Conservation (phyloP, 768 basidiomycete species). For the Boletus speciosus region DNA sequence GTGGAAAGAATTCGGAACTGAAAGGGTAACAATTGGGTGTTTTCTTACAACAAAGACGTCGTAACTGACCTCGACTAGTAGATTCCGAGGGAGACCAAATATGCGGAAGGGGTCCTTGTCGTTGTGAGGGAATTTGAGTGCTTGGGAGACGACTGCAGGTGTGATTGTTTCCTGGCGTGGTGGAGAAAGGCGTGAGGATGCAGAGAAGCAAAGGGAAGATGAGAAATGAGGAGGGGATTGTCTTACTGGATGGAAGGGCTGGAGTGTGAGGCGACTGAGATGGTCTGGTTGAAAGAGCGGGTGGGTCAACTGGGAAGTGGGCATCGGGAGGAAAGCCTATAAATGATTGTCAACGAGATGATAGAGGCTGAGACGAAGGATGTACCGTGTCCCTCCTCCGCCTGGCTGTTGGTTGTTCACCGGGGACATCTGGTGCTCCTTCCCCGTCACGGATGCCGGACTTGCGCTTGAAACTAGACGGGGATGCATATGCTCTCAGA, state of each 20-base stretch:
- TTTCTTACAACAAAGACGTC: neutral
- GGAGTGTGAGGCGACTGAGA: conserved; percentile 34
- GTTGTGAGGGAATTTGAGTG: conserved; percentile 42
- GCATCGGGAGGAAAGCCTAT: conserved; percentile 45
- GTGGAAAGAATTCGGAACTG: conserved; percentile 69
- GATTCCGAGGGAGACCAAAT: conserved; percentile 69
- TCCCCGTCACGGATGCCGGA: conserved; percentile 9
- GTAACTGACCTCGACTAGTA: conserved; percentile 64
- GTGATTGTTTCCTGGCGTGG: conserved; percentile 31
- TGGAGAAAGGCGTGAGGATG: neutral
- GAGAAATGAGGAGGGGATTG: neutral
- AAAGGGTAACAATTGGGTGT: neutral
- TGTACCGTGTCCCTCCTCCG: conserved; percentile 25
- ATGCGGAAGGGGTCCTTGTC: conserved; percentile 52
- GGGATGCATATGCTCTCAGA: conserved; percentile 18
- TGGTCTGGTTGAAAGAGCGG: conserved; percentile 41
- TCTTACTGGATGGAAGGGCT: conserved; percentile 44
- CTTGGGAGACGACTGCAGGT: conserved; percentile 39
- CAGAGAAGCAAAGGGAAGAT: neutral
- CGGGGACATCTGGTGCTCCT: conserved; percentile 9
- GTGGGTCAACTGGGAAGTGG: conserved; percentile 36
- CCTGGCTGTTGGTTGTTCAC: conserved; percentile 21
- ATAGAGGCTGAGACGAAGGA: neutral
- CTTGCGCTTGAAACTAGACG: conserved; percentile 22
- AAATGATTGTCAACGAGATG: neutral